Evolutionary conservation across 176 grass and related monocot species (phyloP), one percentile per base, ranked within the genome.

Genomic region (Musa beccarii): DNA sequence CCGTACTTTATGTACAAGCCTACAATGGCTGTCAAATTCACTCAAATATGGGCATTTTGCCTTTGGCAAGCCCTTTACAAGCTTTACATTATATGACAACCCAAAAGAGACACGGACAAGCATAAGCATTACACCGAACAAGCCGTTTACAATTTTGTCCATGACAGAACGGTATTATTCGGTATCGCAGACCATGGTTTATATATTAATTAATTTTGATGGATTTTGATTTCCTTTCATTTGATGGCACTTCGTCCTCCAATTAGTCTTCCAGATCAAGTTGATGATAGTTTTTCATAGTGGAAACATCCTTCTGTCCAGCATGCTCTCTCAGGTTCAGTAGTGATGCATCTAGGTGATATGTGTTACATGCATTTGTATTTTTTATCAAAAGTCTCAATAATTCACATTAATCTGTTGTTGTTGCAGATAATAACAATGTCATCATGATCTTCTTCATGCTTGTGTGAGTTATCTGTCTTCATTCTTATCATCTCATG

Each of bases 381-480:
- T n/a, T 63, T 19, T 50, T 49, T 50, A 11, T 17, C 17, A 21
- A 62, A 76, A 11, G 14, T 17, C 66, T 68, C 15, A 26, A 68
- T 13, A 29, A 15, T 68, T 25, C 10, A 29, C 9, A 61, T 76
- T 85, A 51, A 85, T 77, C 29, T 79, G 59, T 89, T 49, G 51
- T 62, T 86, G 83, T n/a, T n/a, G n/a, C n/a, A n/a, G n/a, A n/a
- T n/a, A 79, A 86, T 83, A 76, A 87, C 86, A 79, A 87, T 96
- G 89, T 87, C 86, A 54, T 89, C 92, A 21, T 86, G 85, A 85
- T 75, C 92, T 96, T 86, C 81, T 96, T 79, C 81, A 81, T 83
- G 89, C 82, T 13, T 96, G 92, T 76, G 86, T 84, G 59, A 89
- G 92, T 78, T 96, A 96, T 83, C 89, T 96, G 83, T 91, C 89